Evolutionary conservation across 2,329 filamentous ascomycete species (phyloP).

Genomic region (Phoma sp.): DNA sequence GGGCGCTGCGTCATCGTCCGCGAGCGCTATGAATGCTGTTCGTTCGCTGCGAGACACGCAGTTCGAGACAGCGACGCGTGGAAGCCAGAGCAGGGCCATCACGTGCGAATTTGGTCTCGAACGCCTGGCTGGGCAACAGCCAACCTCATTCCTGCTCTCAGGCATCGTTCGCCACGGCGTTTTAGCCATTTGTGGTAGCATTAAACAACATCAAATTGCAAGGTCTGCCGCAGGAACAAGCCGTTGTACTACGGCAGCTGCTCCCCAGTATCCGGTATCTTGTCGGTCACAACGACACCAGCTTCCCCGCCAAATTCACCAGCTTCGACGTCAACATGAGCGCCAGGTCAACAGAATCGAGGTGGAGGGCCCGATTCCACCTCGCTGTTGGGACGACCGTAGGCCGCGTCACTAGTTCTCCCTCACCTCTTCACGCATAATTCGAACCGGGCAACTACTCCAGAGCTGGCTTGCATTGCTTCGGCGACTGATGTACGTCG

Average conservation of each 20-base stretch:
- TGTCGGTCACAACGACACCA: conserved; percentile 6
- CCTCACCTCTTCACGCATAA: conserved; percentile 1
- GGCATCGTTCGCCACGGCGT: conserved; percentile 8
- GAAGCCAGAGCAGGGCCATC: background rate
- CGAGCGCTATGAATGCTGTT: background rate
- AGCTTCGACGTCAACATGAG: background rate
- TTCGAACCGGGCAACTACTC: conserved; percentile 2
- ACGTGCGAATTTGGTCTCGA: conserved; percentile 6
- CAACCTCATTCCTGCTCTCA: conserved; percentile 15
- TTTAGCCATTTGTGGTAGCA: conserved; percentile 19
- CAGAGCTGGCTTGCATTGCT: conserved; percentile 1
- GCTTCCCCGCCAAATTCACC: background rate
- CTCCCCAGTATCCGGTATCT: conserved; percentile 6
- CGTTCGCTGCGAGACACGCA: conserved; percentile 15
- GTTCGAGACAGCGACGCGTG: conserved; percentile 10
- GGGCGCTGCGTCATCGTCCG: conserved; percentile 20
- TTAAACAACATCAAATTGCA: conserved; percentile 21
- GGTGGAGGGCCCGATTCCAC: background rate
- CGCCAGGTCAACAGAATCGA: background rate
- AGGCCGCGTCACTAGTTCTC: conserved; percentile 1
- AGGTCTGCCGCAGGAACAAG: conserved; percentile 1
- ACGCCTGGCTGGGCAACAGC: conserved; percentile 7
- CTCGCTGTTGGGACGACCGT: background rate
- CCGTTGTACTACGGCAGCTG: conserved; percentile 2
- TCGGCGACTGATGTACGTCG: conserved; percentile 1